Percentiles rank a stretch among this genome's conserved stretches.
These are phyloP conservation scores for Phytophthora quininea DNA, from an alignment of 352 stramenopile species.

Conservation along the genomic window DNA sequence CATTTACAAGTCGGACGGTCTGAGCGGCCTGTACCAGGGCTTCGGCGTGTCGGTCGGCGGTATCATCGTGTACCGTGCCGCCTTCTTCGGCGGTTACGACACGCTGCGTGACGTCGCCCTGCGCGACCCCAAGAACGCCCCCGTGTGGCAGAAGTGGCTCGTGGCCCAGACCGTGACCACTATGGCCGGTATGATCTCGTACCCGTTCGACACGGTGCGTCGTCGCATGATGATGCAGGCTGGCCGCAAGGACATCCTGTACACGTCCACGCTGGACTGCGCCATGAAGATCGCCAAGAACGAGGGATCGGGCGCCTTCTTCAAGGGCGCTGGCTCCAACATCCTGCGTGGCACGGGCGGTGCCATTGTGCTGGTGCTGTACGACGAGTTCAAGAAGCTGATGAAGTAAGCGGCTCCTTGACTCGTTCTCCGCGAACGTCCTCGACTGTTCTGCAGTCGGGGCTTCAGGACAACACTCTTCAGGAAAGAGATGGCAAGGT, in stretches of 20 bases:
- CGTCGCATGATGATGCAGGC: conserved; percentile 98
- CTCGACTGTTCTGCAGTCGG: neutral
- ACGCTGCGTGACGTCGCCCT: conserved; percentile 93
- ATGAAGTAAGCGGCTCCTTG: conserved; percentile 44
- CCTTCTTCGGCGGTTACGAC: conserved; percentile 99
- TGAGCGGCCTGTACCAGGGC: conserved; percentile 97
- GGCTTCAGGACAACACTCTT: conserved; percentile 19
- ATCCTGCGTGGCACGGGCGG: conserved; percentile 98
- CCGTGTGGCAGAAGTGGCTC: conserved; percentile 91
- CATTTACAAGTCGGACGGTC: conserved; percentile 93
- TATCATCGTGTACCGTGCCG: conserved; percentile 99
- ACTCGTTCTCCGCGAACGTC: neutral
- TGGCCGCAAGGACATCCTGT: conserved; percentile 97
- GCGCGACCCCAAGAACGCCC: conserved; percentile 84
- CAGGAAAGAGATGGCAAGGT: conserved; percentile 40
- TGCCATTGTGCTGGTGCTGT: conserved; percentile 98
- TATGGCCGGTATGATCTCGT: conserved; percentile 93
- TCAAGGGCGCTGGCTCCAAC: conserved; percentile 99
- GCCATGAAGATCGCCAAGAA: conserved; percentile 97
- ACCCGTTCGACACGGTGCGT: conserved; percentile 96
- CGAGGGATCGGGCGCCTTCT: conserved; percentile 96
- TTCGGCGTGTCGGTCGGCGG: conserved; percentile 98
- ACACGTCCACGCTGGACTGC: conserved; percentile 97
- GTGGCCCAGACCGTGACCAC: conserved; percentile 93
- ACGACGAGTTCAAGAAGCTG: conserved; percentile 98